Percentiles rank a stretch among this genome's conserved stretches.
Conservation (phyloP, 2,329 filamentous ascomycete species). For the Helotiales sp. region DNA sequence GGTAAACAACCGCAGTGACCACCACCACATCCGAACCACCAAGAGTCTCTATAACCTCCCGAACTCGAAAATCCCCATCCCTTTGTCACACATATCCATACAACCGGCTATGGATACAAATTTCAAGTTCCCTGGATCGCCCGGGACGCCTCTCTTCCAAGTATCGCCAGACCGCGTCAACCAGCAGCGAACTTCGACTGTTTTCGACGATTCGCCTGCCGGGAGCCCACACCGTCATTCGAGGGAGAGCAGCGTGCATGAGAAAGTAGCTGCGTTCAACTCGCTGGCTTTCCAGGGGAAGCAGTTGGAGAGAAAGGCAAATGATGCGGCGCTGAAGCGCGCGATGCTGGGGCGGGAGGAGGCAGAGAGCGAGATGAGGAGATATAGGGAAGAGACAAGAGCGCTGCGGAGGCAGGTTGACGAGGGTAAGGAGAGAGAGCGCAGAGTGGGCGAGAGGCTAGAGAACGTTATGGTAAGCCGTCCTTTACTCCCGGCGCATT, state of each 20-base stretch:
- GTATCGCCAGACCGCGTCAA: slow-evolving; percentile 70
- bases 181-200: slow-evolving; percentile 45
- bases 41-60: slow-evolving; percentile 3
- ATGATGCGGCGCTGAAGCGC: slow-evolving; percentile 68
- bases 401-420: slow-evolving; percentile 62
- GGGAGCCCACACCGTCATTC: slow-evolving; percentile 37
- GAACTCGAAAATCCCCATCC: slow-evolving; percentile 18
- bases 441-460: slow-evolving; percentile 67
- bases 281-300: slow-evolving; percentile 61
- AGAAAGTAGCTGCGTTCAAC: slow-evolving; percentile 76
- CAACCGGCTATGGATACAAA: slow-evolving; percentile 48
- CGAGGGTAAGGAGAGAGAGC: slow-evolving; percentile 68
- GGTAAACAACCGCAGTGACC: slow-evolving; percentile 8
- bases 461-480: slow-evolving; percentile 70
- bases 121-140: slow-evolving; percentile 58
- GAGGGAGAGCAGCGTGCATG: slow-evolving; percentile 66
- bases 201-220: slow-evolving; percentile 34
- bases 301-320: slow-evolving; percentile 66
- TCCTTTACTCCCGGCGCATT: slow-evolving; percentile 38
- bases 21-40: slow-evolving; percentile 8
- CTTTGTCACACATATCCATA: slow-evolving; percentile 11
- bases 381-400: slow-evolving; percentile 64
- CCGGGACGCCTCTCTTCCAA: slow-evolving; percentile 62
- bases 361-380: slow-evolving; percentile 70
- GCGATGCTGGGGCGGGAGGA: slow-evolving; percentile 73